Conservation (phyloP, 2,329 filamentous ascomycete genomes). For the Colletotrichum simmondsii region DNA sequence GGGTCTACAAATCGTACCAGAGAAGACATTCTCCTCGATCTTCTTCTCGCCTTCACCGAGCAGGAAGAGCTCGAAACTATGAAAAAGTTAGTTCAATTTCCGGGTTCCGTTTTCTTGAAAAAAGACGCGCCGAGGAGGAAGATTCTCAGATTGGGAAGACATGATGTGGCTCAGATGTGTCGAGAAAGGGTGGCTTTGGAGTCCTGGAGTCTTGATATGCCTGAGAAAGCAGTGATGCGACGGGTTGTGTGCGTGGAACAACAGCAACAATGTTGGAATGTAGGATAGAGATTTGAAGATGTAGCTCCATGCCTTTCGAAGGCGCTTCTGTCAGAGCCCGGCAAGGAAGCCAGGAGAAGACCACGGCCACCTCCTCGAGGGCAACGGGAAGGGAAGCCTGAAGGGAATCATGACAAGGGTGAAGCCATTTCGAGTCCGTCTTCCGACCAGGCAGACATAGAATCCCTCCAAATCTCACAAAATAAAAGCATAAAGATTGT, state of each 20-base stretch:
- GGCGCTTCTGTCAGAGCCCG: neutral
- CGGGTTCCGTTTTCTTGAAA: neutral
- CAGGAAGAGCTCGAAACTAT: slow-evolving; percentile 92
- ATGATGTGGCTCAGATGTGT: neutral
- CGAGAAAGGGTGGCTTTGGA: neutral
- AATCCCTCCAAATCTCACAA: neutral
- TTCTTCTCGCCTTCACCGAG: slow-evolving; percentile 92
- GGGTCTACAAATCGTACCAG: slow-evolving; percentile 72
- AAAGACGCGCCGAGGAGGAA: slow-evolving; percentile 1
- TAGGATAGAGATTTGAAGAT: neutral
- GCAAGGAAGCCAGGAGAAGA: neutral
- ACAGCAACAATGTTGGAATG: neutral
- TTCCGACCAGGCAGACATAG: neutral
- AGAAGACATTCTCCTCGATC: slow-evolving; percentile 87
- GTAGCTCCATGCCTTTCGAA: neutral
- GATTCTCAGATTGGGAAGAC: neutral
- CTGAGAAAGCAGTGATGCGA: neutral
- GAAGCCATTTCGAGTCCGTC: neutral
- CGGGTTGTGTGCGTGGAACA: neutral
- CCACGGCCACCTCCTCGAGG: neutral
- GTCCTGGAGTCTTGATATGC: neutral
- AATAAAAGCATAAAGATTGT: neutral
- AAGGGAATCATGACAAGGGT: no score
- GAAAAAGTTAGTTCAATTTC: neutral
- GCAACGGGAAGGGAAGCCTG: neutral